A percentile compares a stretch with the other conserved stretches of the same genome.
These are phyloP conservation scores for Actinomucor elegans DNA, from an alignment of 371 early-diverging fungal genomes.

Conservation along the genomic window DNA sequence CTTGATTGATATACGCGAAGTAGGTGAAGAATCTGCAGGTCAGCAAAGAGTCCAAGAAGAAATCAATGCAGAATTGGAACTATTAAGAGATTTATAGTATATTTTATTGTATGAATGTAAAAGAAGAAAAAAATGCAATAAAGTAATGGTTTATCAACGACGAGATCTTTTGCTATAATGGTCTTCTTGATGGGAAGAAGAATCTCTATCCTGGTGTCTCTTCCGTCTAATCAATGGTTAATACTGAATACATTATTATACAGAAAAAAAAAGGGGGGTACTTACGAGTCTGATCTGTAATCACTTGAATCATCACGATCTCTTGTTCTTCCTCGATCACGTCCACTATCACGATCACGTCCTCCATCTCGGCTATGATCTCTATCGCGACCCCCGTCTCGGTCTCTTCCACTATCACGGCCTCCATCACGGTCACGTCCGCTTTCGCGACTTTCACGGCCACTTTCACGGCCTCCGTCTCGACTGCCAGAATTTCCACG, in stretches of 20 bases:
- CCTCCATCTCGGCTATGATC: conserved; percentile 2
- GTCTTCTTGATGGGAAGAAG: conserved; percentile 17
- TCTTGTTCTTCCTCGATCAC: conserved; percentile 14
- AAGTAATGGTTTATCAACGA: neutral
- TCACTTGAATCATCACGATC: conserved; percentile 18
- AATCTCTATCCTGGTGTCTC: conserved; percentile 16
- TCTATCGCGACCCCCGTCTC: conserved; percentile 1
- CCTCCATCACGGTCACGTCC: neutral
- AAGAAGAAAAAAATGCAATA: neutral
- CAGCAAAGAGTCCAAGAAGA: conserved; percentile 19
- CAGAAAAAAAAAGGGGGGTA: neutral
- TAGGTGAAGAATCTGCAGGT: conserved; percentile 18
- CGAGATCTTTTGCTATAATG: conserved; percentile 20
- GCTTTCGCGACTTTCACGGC: neutral
- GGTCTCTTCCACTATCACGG: neutral
- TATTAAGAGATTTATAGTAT: conserved; percentile 12
- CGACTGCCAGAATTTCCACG: neutral
- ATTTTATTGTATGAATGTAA: neutral
- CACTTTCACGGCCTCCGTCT: neutral
- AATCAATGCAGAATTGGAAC: conserved; percentile 26
- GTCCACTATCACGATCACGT: conserved; percentile 2
- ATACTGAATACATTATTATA: neutral
- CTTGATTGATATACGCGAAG: conserved; percentile 61
- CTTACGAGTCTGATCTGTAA: conserved; percentile 26
- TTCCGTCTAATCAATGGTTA: conserved; percentile 26